Conservation (phyloP, 228 moss, liverwort and hornwort species). For the Sphagnum fallax region DNA sequence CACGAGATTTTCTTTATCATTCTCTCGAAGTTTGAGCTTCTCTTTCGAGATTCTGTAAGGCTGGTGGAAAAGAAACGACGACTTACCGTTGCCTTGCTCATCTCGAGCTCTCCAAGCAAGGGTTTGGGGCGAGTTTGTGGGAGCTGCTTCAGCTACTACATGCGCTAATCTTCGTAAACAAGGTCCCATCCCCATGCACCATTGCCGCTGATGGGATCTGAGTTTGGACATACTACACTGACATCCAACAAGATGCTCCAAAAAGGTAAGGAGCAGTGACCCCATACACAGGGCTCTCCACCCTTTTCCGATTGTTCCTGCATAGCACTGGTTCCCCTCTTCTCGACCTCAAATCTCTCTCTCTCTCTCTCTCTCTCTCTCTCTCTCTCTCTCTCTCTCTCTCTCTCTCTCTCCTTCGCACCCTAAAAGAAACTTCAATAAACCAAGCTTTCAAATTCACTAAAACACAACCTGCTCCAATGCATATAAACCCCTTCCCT, state of each 20-base stretch:
- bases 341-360: no score
- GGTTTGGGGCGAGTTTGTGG: constrained; percentile 2
- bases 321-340: no score
- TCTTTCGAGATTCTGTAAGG: constrained; percentile 34
- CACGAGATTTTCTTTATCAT: constrained; percentile 39
- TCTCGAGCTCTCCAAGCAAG: constrained; percentile 10
- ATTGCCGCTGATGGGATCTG: constrained; percentile 6
- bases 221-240: constrained; percentile 13
- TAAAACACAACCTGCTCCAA: no score
- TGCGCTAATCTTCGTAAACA: constrained; percentile 30
- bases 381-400: no score
- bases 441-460: no score
- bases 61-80: constrained; percentile 3
- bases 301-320: no score
- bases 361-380: no score
- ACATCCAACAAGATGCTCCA: constrained; percentile 24
- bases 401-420: no score
- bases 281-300: constrained; percentile 21
- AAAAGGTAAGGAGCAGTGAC: constrained; percentile 37
- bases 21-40: constrained; percentile 31
- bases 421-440: no score
- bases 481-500: no score
- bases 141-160: constrained; percentile 10
- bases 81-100: neutral
- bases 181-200: constrained; percentile 20